These are phyloP conservation scores for Rhodamnia rubescens DNA, from an alignment of 345 rosid species.

Conservation along the genomic window DNA sequence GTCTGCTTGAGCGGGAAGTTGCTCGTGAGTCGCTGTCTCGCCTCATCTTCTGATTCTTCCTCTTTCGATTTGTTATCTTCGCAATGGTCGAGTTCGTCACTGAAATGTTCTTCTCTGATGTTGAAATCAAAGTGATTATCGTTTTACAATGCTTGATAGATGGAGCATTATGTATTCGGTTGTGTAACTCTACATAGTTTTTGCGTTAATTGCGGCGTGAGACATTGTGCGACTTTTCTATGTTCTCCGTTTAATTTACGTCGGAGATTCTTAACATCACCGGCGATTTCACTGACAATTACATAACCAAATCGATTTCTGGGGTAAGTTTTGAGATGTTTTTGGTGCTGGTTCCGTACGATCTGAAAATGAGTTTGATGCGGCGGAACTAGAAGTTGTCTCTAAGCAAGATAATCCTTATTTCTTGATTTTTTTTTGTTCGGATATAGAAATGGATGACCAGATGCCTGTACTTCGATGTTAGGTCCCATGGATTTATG, in stretches of 20 bases:
- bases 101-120: not conserved
- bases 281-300: not conserved
- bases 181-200: not conserved
- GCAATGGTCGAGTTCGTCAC: not conserved
- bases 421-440: not conserved
- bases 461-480: not conserved
- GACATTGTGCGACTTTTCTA: not conserved
- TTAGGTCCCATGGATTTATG: too few species aligned
- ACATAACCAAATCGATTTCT: not conserved
- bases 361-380: not conserved
- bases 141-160: not conserved
- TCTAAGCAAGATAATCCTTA: not conserved
- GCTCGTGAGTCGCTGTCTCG: slow-evolving; percentile 44
- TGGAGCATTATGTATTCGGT: not conserved
- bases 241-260: not conserved
- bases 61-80: not conserved
- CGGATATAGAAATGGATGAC: not conserved
- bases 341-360: not conserved
- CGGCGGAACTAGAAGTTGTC: not conserved
- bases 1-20: slow-evolving; percentile 29
- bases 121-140: not conserved
- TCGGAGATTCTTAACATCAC: not conserved
- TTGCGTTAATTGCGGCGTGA: not conserved
- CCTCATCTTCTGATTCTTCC: not conserved
- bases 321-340: not conserved